Evolutionary conservation across 2,329 filamentous ascomycete genomes (phyloP).

Genomic region (Purpureocillium takamizusanense): DNA sequence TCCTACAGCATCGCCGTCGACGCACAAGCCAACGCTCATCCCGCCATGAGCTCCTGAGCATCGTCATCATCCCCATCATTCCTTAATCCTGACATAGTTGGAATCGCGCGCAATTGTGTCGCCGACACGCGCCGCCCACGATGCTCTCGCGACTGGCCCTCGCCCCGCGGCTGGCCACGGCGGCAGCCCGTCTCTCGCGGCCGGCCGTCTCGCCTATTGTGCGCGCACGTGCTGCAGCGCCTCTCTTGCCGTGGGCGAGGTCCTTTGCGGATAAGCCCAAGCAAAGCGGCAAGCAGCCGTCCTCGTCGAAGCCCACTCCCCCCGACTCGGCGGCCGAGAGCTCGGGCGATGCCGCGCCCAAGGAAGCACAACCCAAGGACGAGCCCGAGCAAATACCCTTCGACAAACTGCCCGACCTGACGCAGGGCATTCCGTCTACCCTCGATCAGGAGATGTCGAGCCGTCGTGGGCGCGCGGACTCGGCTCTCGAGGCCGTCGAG

Average conservation of each 20-base stretch:
- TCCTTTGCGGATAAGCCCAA: conserved; percentile 15
- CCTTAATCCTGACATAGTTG: too few species aligned
- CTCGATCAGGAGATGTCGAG: conserved; percentile 64
- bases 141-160: conserved; percentile 31
- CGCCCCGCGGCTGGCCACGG: conserved; percentile 22
- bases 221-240: conserved; percentile 11
- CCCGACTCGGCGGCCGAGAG: conserved; percentile 4
- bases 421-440: conserved; percentile 90
- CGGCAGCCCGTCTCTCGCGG: conserved; percentile 17
- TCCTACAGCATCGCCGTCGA: too few species aligned
- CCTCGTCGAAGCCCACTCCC: conserved; percentile 1
- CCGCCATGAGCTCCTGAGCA: too few species aligned
- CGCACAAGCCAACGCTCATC: too few species aligned
- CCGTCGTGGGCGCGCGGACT: conserved; percentile 23
- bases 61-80: too few species aligned
- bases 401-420: conserved; percentile 76
- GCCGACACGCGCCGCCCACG: conserved; percentile 6
- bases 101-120: too few species aligned
- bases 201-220: conserved; percentile 14
- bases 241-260: conserved; percentile 18
- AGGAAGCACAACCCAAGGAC: conserved; percentile 16
- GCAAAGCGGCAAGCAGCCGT: conserved; percentile 6
- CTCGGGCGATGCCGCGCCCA: conserved; percentile 6
- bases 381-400: conserved; percentile 37
- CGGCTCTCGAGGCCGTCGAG: conserved; percentile 25